Evolutionary conservation across 805 yeast genomes (phyloP).

Genomic region (Barnettozyma pratensis): DNA sequence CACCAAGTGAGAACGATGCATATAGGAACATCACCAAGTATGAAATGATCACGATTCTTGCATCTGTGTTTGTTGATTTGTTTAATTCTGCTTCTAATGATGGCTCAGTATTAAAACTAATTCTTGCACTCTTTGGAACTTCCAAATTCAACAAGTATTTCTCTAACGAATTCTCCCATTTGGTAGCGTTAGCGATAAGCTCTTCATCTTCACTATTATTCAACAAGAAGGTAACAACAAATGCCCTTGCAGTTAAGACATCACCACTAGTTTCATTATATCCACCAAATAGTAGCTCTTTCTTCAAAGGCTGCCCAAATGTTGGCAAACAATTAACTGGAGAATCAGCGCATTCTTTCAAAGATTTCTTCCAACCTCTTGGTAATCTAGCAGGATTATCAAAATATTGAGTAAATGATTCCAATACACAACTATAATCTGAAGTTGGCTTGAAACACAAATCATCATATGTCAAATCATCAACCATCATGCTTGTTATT

Average conservation of each 20-base stretch:
- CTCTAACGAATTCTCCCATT: constrained; percentile 75
- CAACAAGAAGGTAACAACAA: constrained; percentile 69
- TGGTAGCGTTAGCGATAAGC: constrained; percentile 31
- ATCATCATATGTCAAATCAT: constrained; percentile 43
- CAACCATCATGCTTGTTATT: constrained; percentile 32
- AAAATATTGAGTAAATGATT: constrained; percentile 87
- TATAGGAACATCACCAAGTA: constrained; percentile 84
- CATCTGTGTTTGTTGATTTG: constrained; percentile 76
- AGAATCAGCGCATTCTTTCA: constrained; percentile 60
- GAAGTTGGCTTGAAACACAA: constrained; percentile 82
- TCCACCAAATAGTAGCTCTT: constrained; percentile 67
- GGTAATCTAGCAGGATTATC: constrained; percentile 50
- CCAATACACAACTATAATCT: constrained; percentile 69
- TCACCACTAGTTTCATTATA: constrained; percentile 32
- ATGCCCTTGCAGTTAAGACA: constrained; percentile 59
- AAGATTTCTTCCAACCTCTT: constrained; percentile 47
- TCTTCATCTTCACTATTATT: constrained; percentile 41
- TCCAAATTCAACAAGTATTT: constrained; percentile 40
- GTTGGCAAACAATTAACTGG: constrained; percentile 90
- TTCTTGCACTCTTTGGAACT: constrained; percentile 50
- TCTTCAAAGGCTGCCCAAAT: constrained; percentile 85
- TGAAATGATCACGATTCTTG: constrained; percentile 62
- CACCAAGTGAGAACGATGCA: constrained; percentile 74
- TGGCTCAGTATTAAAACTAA: constrained; percentile 76
- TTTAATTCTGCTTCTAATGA: constrained; percentile 83